phyloP scores from a whole-genome alignment of 805 yeast genomes.

The Nakazawaea wickerhamii region DNA sequence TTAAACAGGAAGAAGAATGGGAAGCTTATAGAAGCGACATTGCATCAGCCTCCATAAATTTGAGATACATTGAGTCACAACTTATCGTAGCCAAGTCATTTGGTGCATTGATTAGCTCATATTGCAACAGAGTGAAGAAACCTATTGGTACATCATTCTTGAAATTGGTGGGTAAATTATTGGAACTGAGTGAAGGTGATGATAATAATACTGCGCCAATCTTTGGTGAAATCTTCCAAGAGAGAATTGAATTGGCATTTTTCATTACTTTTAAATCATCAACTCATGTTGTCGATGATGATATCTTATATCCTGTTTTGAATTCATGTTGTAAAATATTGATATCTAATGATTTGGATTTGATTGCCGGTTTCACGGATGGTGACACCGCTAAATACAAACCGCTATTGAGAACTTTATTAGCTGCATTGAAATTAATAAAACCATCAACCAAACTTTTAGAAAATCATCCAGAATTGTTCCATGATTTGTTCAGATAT shows the following conservation, averaged over 20 bases:
- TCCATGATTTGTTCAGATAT: conserved; percentile 53
- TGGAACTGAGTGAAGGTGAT: conserved; percentile 40
- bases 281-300: conserved; percentile 24
- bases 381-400: conserved; percentile 41
- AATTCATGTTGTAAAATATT: conserved; percentile 40
- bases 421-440: conserved; percentile 41
- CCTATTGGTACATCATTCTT: conserved; percentile 23
- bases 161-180: conserved; percentile 40
- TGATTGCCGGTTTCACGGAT: conserved; percentile 35
- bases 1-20: conserved; percentile 40
- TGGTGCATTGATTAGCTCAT: conserved; percentile 72
- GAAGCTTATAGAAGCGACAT: conserved; percentile 43
- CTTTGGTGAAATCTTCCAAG: conserved; percentile 48
- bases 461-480: conserved; percentile 42
- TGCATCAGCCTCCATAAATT: conserved; percentile 51
- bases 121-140: conserved; percentile 36
- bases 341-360: conserved; percentile 44
- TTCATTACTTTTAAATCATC: conserved; percentile 40
- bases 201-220: conserved; percentile 41
- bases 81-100: conserved; percentile 65
- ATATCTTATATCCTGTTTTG: conserved; percentile 35
- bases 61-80: conserved; percentile 63
- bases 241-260: conserved; percentile 64
- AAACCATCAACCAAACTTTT: conserved; percentile 35
- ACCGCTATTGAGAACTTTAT: conserved; percentile 55